A percentile compares a stretch with the other conserved stretches of the same genome.
phyloP scores from a whole-genome alignment of 2,329 filamentous ascomycete species.

The Xenoacremonium recifei region DNA sequence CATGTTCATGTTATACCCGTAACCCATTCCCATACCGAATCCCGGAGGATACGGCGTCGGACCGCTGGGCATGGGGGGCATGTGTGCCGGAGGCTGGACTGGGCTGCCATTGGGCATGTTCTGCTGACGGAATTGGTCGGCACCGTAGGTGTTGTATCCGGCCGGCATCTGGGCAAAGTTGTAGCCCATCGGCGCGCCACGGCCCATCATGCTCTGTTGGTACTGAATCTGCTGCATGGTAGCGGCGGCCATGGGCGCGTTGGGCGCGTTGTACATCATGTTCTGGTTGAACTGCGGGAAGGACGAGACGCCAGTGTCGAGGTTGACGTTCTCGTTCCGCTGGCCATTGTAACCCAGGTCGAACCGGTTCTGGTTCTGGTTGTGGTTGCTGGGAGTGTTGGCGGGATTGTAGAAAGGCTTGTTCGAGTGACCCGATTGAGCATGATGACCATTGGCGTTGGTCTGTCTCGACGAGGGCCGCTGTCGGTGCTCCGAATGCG shows the following conservation, averaged over 20 bases:
- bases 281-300: conserved; percentile 52
- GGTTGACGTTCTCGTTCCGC: conserved; percentile 49
- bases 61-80: conserved; percentile 40
- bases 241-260: conserved; percentile 43
- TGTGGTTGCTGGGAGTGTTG: conserved; percentile 37
- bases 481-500: conserved; percentile 48
- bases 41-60: conserved; percentile 50
- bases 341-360: conserved; percentile 53
- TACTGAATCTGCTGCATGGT: conserved; percentile 57
- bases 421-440: conserved; percentile 39
- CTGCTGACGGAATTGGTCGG: conserved; percentile 56
- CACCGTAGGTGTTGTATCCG: conserved; percentile 53
- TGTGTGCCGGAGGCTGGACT: conserved; percentile 44
- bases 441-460: conserved; percentile 42
- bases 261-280: conserved; percentile 49
- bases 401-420: conserved; percentile 55
- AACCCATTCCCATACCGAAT: conserved; percentile 46
- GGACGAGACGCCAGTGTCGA: conserved; percentile 47
- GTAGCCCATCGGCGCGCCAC: conserved; percentile 53
- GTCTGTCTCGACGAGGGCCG: conserved; percentile 57
- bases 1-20: conserved; percentile 48
- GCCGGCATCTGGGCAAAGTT: conserved; percentile 57
- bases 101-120: conserved; percentile 51
- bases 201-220: conserved; percentile 57
- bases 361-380: conserved; percentile 42